A percentile compares a stretch with the other conserved stretches of the same genome.
phyloP scores from a whole-genome alignment of 371 early-diverging fungal species.

The Rhizopus delemar region DNA sequence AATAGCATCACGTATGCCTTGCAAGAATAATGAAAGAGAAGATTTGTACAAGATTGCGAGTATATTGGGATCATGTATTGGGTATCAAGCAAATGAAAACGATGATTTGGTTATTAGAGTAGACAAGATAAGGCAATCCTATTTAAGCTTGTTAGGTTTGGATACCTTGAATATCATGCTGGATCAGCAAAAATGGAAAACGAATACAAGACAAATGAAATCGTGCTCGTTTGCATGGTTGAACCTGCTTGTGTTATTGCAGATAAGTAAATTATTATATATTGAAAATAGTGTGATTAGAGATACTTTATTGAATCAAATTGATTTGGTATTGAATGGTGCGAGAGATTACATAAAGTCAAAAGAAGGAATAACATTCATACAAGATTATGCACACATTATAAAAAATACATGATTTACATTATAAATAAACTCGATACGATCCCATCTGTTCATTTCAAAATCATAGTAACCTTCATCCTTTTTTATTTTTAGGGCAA shows the following conservation, averaged over 20 bases:
- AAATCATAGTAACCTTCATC: too few species aligned
- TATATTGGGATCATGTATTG: background rate
- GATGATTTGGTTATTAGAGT: background rate
- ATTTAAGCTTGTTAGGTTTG: background rate
- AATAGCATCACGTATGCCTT: background rate
- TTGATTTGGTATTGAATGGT: background rate
- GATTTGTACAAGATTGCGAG: background rate
- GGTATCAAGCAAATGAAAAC: background rate
- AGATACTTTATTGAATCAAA: background rate
- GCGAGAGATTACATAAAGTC: background rate
- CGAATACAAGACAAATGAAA: background rate
- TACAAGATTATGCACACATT: background rate
- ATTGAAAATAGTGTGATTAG: background rate
- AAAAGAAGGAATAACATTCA: background rate
- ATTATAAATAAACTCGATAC: background rate
- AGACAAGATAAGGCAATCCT: slow-evolving; percentile 4
- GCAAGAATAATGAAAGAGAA: background rate
- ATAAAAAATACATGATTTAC: background rate
- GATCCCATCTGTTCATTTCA: too few species aligned
- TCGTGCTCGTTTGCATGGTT: slow-evolving; percentile 1
- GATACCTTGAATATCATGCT: background rate
- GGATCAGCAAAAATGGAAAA: background rate
- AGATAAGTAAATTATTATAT: slow-evolving; percentile 4
- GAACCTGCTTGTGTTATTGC: slow-evolving; percentile 3
- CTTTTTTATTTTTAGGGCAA: too few species aligned